Evolutionary conservation across 768 basidiomycete genomes (phyloP), one percentile per base, ranked within the genome.

Genomic region (Saitozyma podzolica): DNA sequence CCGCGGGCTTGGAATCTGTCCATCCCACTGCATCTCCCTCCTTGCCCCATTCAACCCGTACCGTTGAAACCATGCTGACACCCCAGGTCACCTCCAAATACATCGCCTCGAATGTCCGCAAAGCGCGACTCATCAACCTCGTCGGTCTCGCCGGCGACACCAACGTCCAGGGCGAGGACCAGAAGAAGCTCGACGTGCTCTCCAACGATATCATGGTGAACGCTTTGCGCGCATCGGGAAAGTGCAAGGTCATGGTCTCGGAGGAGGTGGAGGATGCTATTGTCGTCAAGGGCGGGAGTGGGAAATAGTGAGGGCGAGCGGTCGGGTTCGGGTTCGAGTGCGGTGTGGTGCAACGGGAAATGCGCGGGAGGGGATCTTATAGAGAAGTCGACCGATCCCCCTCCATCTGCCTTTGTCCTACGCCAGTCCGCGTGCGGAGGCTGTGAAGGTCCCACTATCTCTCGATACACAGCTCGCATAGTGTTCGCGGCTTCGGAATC

Each of bases 161-260:
- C 37, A 99, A 99, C 77, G 89, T 94, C 8, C 92, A 94, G 81
- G 96, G 96, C 19, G 96, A 98, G 80, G 96, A 98, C 76, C 96
- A 99, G 84, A 99, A 99, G 85, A 99, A 99, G 82, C 85, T 99
- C 57, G 94, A 96, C 75, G 88, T 96, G n/a, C 83, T 96, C 40
- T 90, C 92, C 11, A 97, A 99, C 79, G 94, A 99, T 79, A 99
- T 99, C 84, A 98, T 99, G 96, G 86, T 98, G 73, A 97, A 97
- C 76, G 89, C 94, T 51, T 85, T 99, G 41, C 86, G 91, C 48
- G 94, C 94, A 2, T 94, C 91, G n/a, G 92, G 96, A 56, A 96
- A 93, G 85, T 91, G 88, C 8, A 89, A 92, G 13, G 96, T 99
- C 13, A 89, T 99, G 69, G 92, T 99, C 65, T 94, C 92, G 16